Conservation (phyloP, 257 asterid genomes). For the Coffea eugenioides region DNA sequence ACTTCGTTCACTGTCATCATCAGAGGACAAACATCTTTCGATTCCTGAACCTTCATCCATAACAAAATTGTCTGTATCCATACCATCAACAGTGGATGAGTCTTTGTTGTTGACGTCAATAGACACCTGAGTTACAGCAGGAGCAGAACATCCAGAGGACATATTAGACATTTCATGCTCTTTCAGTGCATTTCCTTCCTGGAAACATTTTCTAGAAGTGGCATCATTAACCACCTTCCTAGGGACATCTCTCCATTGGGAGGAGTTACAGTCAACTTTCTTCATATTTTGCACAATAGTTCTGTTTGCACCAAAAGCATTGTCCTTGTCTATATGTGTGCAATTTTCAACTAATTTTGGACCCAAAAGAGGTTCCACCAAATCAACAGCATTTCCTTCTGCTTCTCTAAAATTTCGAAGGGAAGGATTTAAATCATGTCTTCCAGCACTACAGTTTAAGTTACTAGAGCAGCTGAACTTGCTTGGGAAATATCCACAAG, state of each 20-base stretch:
- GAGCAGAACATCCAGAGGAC: conserved; percentile 58
- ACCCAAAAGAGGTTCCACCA: conserved; percentile 21
- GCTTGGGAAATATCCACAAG: conserved; percentile 27
- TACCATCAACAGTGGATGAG: conserved; percentile 34
- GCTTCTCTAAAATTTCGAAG: conserved; percentile 20
- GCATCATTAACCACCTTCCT: conserved; percentile 33
- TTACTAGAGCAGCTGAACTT: conserved; percentile 28
- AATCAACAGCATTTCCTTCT: conserved; percentile 32
- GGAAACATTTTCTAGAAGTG: conserved; percentile 25
- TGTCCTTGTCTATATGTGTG: conserved; percentile 24
- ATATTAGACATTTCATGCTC: conserved; percentile 43
- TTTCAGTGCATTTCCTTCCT: conserved; percentile 34
- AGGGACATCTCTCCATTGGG: conserved; percentile 61
- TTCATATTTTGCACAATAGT: conserved; percentile 24
- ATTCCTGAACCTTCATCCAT: conserved; percentile 54
- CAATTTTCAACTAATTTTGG: conserved; percentile 27
- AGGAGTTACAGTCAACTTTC: conserved; percentile 37
- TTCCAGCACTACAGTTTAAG: conserved; percentile 23
- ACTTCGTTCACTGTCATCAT: conserved; percentile 42
- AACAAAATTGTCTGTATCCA: conserved; percentile 29
- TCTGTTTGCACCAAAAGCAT: conserved; percentile 26
- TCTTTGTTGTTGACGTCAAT: conserved; percentile 39
- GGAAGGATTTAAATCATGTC: conserved; percentile 18
- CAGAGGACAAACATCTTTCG: conserved; percentile 50
- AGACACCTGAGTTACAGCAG: conserved; percentile 47